Evolutionary conservation across 2,329 filamentous ascomycete genomes (phyloP), one percentile per base, ranked within the genome.

Genomic region (Fusarium virguliforme): DNA sequence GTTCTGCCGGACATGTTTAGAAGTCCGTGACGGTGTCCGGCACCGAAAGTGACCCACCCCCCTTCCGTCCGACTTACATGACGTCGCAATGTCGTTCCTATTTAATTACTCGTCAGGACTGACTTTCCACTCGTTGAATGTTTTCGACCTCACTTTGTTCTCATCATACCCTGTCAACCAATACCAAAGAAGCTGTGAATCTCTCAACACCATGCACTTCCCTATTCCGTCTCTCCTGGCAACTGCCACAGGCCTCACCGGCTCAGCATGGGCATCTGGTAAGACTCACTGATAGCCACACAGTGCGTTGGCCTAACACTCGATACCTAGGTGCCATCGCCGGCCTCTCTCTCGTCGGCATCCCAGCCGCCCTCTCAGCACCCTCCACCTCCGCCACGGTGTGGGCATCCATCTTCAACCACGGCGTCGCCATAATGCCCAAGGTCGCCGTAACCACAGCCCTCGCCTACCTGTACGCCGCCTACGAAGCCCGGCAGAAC

Each of bases 261-360:
- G 80, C 38, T 81, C 81, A 18, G 78, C 79, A 10, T 83, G 81
- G 79, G 72, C 74, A 43, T 79, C 81, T 10, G 81, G 81, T 81
- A 72, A 65, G 64, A 13, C 15, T 15, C 8, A 40, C 8, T 4
- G 8, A 6, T 5, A 12, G 5, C 4, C 6, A 9, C n/a, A 13
- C 30, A n/a, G 6, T 6, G 34, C 3, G 18, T 26, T 35, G 9
- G n/a, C 30, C 53, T 73, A 7, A 70, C 8, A 5, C 37, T 22
- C 6, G 18, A 34, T 7, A 4, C 43, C 10, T 55, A 85, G 83
- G 83, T 15, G 74, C 74, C 30, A 81, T 81, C 40, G 77, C 78
- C 13, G 75, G 76, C 35, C 61, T 83, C 35, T 83, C 82, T n/a
- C 57, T 83, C 12, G 71, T 81, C 34, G 77, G 77, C 10, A 64